Conservation (phyloP, 805 yeast species). For the Jamesozyma spencerorum region DNA sequence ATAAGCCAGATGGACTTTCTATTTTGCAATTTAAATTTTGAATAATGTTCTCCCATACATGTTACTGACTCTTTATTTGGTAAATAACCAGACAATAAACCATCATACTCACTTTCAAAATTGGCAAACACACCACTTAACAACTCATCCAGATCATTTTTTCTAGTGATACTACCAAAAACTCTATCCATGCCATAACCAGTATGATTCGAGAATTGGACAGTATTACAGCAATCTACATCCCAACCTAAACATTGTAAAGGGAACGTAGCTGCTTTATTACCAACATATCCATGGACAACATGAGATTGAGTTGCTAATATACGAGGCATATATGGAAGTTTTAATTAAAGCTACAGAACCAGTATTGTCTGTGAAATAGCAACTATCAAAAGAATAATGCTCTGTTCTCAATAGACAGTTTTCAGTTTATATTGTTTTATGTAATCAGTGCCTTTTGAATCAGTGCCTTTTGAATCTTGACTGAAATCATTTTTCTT, state of each 20-base stretch:
- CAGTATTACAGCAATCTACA: conserved; percentile 82
- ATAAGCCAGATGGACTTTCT: conserved; percentile 43
- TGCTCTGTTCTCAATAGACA: too few species aligned
- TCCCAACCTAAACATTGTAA: conserved; percentile 85
- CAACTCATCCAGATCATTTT: conserved; percentile 33
- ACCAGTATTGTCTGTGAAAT: too few species aligned
- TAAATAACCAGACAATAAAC: conserved; percentile 58
- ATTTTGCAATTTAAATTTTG: conserved; percentile 29
- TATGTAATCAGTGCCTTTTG: too few species aligned
- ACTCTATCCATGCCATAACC: conserved; percentile 46
- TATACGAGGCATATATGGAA: conserved; percentile 11
- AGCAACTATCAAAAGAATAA: too few species aligned
- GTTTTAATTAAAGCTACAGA: too few species aligned
- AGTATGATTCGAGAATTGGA: conserved; percentile 84
- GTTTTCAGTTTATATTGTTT: too few species aligned
- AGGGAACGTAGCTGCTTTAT: conserved; percentile 84
- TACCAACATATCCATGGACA: conserved; percentile 92
- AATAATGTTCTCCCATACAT: conserved; percentile 35
- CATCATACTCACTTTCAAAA: conserved; percentile 36
- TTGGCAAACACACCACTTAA: conserved; percentile 33
- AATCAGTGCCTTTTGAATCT: too few species aligned
- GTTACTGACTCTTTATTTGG: conserved; percentile 46
- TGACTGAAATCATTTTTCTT: too few species aligned
- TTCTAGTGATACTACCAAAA: conserved; percentile 38
- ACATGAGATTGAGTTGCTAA: conserved; percentile 67